Conservation (phyloP, 352 stramenopile species). For the Saprolegnia parasitica region DNA sequence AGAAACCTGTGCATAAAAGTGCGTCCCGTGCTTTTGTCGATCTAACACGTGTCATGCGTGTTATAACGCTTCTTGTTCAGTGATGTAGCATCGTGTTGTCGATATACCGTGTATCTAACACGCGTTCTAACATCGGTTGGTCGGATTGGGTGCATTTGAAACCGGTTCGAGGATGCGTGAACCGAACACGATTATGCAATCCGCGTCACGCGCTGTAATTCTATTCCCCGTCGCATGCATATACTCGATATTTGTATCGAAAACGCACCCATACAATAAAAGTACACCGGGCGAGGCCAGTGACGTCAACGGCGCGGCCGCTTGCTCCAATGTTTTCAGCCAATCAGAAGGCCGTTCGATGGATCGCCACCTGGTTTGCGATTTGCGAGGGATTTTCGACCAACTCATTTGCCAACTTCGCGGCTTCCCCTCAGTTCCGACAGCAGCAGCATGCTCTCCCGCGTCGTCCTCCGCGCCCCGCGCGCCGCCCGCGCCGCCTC, state of each 20-base stretch:
- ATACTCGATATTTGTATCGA: constrained; percentile 9
- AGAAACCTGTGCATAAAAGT: neutral
- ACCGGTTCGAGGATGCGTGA: constrained; percentile 2
- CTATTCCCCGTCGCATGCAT: constrained; percentile 4
- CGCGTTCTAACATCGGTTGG: neutral
- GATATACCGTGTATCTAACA: neutral
- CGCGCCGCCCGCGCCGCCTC: constrained; percentile 21
- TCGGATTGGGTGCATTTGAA: neutral
- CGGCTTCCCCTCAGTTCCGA: constrained; percentile 16
- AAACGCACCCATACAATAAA: neutral
- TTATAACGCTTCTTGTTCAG: neutral
- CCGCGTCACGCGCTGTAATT: neutral
- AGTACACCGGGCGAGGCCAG: neutral
- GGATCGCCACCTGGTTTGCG: constrained; percentile 11
- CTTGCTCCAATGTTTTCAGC: neutral
- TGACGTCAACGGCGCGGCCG: constrained; percentile 9
- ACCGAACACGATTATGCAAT: neutral
- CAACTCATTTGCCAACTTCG: constrained; percentile 23
- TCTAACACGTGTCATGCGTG: neutral
- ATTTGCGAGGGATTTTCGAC: neutral
- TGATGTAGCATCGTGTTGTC: too few relatives aligned
- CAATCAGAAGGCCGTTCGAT: neutral
- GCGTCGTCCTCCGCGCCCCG: constrained; percentile 1
- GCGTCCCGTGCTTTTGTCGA: neutral
- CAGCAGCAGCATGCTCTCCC: constrained; percentile 20